A percentile compares a stretch with the other conserved stretches of the same genome.
phyloP scores from a whole-genome alignment of 768 basidiomycete genomes.

The Rhodotorula graminis region DNA sequence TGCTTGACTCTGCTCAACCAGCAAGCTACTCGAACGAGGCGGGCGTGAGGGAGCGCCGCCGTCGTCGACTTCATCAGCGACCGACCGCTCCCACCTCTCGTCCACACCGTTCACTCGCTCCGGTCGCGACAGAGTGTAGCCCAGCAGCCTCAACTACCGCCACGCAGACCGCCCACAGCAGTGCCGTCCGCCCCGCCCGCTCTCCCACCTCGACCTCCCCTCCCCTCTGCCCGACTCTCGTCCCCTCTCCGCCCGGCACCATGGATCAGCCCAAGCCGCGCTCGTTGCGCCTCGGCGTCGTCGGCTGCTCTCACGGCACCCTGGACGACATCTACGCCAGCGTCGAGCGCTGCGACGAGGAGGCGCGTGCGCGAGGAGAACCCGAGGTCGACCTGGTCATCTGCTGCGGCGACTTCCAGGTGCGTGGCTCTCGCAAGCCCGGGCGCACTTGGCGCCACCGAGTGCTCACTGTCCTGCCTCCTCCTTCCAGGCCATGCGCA shows the following conservation, averaged over 20 bases:
- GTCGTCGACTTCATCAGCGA: too few species aligned
- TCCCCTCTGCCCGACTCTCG: neutral
- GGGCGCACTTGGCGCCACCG: too few species aligned
- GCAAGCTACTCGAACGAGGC: too few species aligned
- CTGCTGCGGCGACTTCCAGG: constrained; percentile 86
- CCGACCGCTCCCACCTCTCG: neutral
- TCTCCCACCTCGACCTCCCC: neutral
- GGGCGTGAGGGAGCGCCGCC: too few species aligned
- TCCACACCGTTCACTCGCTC: neutral
- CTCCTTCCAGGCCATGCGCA: constrained; percentile 69
- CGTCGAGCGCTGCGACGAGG: constrained; percentile 60
- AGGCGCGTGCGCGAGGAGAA: constrained; percentile 66
- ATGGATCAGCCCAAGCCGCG: neutral
- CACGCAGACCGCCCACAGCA: too few species aligned
- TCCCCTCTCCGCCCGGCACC: neutral
- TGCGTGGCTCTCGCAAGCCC: too few species aligned
- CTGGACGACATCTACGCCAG: constrained; percentile 76
- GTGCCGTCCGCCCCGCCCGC: too few species aligned
- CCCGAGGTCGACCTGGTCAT: constrained; percentile 77
- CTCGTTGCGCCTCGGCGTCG: constrained; percentile 65
- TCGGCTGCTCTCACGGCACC: constrained; percentile 93
- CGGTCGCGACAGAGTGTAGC: too few species aligned
- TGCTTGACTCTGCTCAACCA: too few species aligned
- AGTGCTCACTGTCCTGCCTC: too few species aligned
- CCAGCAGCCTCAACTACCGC: too few species aligned